phyloP scores from a whole-genome alignment of 305 asterid genomes.

The Lippia alba region DNA sequence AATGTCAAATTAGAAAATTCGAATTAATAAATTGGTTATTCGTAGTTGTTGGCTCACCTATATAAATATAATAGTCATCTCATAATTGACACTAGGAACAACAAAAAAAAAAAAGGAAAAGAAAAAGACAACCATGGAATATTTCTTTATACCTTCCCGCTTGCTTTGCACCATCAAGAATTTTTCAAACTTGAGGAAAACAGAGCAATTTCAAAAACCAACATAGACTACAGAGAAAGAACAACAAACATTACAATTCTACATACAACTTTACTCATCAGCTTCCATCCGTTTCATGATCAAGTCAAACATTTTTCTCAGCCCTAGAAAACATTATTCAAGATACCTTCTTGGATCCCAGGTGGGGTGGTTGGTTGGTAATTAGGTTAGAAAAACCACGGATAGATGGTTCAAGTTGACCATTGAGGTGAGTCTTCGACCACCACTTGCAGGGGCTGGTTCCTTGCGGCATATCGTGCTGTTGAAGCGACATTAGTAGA shows the following conservation, averaged over 20 bases:
- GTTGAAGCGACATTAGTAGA: constrained; percentile 54
- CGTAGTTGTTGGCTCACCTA: too few relatives aligned
- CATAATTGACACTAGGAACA: too few relatives aligned
- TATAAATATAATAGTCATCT: too few relatives aligned
- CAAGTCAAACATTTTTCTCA: background rate
- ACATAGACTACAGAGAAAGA: background rate
- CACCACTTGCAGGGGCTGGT: constrained; percentile 51
- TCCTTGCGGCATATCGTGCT: constrained; percentile 43
- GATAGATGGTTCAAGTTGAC: constrained; percentile 34
- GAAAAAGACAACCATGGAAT: too few relatives aligned
- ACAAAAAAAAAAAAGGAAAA: too few relatives aligned
- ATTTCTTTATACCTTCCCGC: too few relatives aligned
- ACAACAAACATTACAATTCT: background rate
- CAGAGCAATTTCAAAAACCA: too few relatives aligned
- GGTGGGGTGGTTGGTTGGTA: background rate
- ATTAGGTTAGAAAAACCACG: constrained; percentile 18
- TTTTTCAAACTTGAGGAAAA: too few relatives aligned
- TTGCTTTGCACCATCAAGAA: too few relatives aligned
- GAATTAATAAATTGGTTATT: too few relatives aligned
- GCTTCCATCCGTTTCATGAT: background rate
- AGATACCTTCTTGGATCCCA: background rate
- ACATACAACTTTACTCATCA: background rate
- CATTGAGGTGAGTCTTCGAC: constrained; percentile 50
- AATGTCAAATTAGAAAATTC: too few relatives aligned
- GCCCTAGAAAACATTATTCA: background rate